Evolutionary conservation across 495 filamentous ascomycete species (phyloP).

Genomic region (Physcia stellaris): DNA sequence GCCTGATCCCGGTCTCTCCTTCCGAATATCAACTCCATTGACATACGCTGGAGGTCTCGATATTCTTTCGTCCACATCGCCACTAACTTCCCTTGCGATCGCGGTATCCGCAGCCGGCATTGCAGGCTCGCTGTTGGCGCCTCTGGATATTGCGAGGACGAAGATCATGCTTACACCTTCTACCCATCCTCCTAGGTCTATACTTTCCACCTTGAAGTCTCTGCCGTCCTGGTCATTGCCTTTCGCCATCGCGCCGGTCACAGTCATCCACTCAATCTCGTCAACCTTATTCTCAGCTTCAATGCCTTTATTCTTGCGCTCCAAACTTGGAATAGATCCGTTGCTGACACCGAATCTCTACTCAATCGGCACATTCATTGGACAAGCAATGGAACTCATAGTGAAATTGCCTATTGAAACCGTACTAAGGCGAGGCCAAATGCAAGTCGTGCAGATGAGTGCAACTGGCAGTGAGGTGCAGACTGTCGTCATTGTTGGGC

Average conservation of each 20-base stretch:
- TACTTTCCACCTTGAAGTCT: slow-evolving; percentile 56
- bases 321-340: slow-evolving; percentile 65
- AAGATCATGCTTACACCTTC: slow-evolving; percentile 72
- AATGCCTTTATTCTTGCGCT: slow-evolving; percentile 68
- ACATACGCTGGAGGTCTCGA: slow-evolving; percentile 33
- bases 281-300: slow-evolving; percentile 67
- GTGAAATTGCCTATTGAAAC: slow-evolving; percentile 84
- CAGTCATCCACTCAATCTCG: slow-evolving; percentile 72
- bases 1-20: slow-evolving; percentile 49
- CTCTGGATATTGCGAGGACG: slow-evolving; percentile 81
- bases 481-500: slow-evolving; percentile 59
- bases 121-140: slow-evolving; percentile 66
- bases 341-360: slow-evolving; percentile 68
- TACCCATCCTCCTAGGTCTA: slow-evolving; percentile 54
- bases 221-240: slow-evolving; percentile 69
- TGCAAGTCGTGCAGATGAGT: slow-evolving; percentile 32
- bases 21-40: slow-evolving; percentile 7
- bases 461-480: slow-evolving; percentile 37
- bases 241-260: slow-evolving; percentile 56
- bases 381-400: slow-evolving; percentile 64
- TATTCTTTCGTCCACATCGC: slow-evolving; percentile 57
- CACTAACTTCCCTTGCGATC: slow-evolving; percentile 57
- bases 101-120: slow-evolving; percentile 72
- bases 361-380: slow-evolving; percentile 62
- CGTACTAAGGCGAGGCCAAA: slow-evolving; percentile 75